A percentile compares a stretch with the other conserved stretches of the same genome.
phyloP scores from a whole-genome alignment of 208 protist species.

The Crithidia expoeki region DNA sequence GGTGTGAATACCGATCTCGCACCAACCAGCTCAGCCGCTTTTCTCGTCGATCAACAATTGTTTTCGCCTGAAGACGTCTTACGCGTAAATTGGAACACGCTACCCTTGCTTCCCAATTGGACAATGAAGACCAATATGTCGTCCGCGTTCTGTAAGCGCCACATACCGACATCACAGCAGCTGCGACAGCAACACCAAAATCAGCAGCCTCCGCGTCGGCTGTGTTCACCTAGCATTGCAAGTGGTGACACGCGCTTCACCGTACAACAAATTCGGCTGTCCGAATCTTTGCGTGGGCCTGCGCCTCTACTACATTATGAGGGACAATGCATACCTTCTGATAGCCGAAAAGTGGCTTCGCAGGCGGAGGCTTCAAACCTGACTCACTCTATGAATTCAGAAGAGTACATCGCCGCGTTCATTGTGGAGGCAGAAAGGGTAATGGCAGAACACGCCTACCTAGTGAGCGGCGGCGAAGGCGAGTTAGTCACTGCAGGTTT shows the following conservation, averaged over 20 bases:
- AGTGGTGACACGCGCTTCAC: not conserved
- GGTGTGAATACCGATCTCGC: not conserved
- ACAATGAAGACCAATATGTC: not conserved
- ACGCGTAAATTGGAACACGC: constrained; percentile 7
- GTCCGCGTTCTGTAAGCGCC: not conserved
- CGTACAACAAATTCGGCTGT: not conserved
- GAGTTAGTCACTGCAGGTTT: not conserved
- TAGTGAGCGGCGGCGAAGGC: not conserved
- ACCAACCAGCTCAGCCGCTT: not conserved
- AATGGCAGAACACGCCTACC: constrained; percentile 21
- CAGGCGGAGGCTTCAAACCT: not conserved
- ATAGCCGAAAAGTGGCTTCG: not conserved
- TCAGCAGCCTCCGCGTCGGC: no score
- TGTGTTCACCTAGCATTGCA: not conserved
- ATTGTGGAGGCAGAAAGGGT: constrained; percentile 38
- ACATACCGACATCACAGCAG: not conserved
- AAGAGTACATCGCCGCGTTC: constrained; percentile 24
- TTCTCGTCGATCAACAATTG: not conserved
- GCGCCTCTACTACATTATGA: not conserved
- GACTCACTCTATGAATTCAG: not conserved
- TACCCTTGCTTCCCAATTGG: not conserved
- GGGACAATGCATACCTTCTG: not conserved
- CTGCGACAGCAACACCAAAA: not conserved
- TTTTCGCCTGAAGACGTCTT: not conserved
- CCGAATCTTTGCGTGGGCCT: not conserved